phyloP scores from a whole-genome alignment of 805 yeast genomes.

The Saturnispora sekii region DNA sequence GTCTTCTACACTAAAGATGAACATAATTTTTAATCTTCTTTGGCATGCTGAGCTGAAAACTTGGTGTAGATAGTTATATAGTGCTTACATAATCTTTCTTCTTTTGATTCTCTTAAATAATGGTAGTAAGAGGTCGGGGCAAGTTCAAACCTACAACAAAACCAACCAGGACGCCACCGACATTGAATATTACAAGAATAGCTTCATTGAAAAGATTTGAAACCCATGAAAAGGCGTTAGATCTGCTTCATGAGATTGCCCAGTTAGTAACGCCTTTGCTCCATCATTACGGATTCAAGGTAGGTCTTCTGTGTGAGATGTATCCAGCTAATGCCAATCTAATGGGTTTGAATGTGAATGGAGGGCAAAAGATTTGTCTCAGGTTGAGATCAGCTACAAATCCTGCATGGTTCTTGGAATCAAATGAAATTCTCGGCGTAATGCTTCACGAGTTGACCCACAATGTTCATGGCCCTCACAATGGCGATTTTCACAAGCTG shows the following conservation, averaged over 20 bases:
- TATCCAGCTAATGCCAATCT: constrained; percentile 58
- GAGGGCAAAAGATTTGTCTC: constrained; percentile 62
- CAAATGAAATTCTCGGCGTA: constrained; percentile 64
- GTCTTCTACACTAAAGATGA: neutral
- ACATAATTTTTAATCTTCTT: neutral
- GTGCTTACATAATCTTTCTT: neutral
- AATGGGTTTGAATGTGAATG: constrained; percentile 75
- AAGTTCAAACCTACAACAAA: constrained; percentile 6
- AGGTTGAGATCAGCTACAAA: constrained; percentile 56
- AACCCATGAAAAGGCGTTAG: constrained; percentile 40
- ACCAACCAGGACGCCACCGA: constrained; percentile 25
- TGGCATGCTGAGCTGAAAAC: neutral
- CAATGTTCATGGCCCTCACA: constrained; percentile 73
- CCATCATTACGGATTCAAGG: constrained; percentile 54
- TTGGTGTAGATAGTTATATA: too few species aligned
- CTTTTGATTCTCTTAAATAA: neutral
- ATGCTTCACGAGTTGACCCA: constrained; percentile 86
- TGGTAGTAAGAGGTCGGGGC: constrained; percentile 23
- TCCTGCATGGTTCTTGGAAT: constrained; percentile 44
- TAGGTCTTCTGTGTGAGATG: constrained; percentile 68
- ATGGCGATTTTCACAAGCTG: constrained; percentile 53
- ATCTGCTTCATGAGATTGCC: constrained; percentile 60
- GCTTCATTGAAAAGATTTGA: constrained; percentile 40
- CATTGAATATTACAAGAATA: constrained; percentile 22
- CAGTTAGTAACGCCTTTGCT: constrained; percentile 69